Evolutionary conservation across 1,284 basidiomycete species (phyloP).

Genomic region (Leccinum subrobustum): DNA sequence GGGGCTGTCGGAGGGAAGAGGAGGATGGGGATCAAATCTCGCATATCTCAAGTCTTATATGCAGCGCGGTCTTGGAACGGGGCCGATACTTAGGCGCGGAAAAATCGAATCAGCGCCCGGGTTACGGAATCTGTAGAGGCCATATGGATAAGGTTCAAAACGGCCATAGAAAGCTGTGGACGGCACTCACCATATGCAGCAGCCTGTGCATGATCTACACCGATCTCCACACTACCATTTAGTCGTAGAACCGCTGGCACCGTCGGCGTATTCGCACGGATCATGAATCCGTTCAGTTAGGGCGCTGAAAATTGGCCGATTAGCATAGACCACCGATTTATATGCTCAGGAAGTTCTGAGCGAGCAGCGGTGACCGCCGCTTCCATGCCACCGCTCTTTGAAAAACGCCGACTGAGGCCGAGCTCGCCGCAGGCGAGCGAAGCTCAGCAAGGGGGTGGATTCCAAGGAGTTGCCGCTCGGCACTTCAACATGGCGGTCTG

Average conservation of each 20-base stretch:
- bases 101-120: neutral
- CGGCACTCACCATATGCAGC: neutral
- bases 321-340: neutral
- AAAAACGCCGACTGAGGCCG: neutral
- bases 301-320: neutral
- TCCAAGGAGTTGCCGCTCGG: no score
- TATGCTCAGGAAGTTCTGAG: neutral
- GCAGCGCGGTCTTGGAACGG: neutral
- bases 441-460: no score
- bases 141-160: neutral
- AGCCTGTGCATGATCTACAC: neutral
- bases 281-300: neutral
- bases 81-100: neutral
- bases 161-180: slow-evolving; percentile 3
- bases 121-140: neutral
- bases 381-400: neutral
- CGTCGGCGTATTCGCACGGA: neutral
- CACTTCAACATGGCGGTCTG: no score
- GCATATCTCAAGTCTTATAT: slow-evolving; percentile 10
- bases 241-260: neutral
- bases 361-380: no score
- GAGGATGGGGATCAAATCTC: neutral
- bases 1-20: neutral
- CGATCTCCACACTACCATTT: neutral
- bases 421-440: no score